Conservation (phyloP, 208 protist species). For the Trypanosomatidae sp. region DNA sequence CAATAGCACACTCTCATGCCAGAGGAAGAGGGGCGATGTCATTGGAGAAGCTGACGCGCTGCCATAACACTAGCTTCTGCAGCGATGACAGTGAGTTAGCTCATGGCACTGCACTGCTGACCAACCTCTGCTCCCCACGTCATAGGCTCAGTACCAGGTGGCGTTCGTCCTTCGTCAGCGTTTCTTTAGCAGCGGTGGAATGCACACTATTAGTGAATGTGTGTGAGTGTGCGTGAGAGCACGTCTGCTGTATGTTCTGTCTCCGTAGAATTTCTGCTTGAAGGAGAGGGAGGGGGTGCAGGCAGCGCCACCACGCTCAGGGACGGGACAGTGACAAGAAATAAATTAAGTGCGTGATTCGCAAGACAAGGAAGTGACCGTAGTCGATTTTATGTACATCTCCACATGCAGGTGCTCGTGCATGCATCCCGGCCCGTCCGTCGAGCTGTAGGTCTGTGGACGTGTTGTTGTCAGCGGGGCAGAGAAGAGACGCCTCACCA, state of each 20-base stretch:
- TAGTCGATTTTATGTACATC: conserved; percentile 4
- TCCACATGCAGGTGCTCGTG: not conserved
- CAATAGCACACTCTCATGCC: not conserved
- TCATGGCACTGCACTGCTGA: not conserved
- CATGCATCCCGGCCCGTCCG: not conserved
- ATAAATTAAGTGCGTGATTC: not conserved
- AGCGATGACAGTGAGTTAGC: not conserved
- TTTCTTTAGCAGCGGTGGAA: not conserved
- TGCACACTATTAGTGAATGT: not conserved
- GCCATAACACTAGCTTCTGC: not conserved
- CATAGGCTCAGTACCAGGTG: not conserved
- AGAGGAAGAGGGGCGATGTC: not conserved
- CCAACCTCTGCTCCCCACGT: not conserved
- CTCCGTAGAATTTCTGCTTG: not conserved
- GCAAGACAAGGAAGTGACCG: not conserved
- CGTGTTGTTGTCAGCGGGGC: not conserved
- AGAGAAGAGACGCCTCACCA: not conserved
- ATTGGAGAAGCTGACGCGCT: not conserved
- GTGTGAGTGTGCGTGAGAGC: not conserved
- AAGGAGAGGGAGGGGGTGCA: not conserved
- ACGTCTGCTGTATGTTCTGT: not conserved
- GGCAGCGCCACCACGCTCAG: not conserved
- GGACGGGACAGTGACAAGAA: not conserved
- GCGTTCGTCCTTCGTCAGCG: not conserved
- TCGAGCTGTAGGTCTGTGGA: not conserved